Conservation (phyloP, 768 basidiomycete species). For the Boletus rufocinnamomeus region DNA sequence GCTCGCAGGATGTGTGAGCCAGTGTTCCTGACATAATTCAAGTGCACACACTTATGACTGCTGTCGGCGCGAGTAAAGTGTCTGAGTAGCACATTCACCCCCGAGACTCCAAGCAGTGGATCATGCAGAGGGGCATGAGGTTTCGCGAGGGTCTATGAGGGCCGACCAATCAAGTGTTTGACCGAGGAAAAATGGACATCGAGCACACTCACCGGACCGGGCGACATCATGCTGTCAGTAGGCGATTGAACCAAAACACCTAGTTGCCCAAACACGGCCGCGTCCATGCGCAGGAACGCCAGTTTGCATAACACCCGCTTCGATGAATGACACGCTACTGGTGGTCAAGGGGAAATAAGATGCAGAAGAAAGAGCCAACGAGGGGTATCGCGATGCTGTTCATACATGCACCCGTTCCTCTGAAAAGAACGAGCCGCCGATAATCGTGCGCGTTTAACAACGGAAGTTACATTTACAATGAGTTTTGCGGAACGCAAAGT, state of each 20-base stretch:
- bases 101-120: background rate
- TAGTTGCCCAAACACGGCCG: background rate
- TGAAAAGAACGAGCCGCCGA: background rate
- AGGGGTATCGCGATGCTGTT: background rate
- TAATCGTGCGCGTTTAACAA: background rate
- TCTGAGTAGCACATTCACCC: background rate
- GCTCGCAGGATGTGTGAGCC: too few species aligned
- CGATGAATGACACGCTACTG: background rate
- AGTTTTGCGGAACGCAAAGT: background rate
- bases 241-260: background rate
- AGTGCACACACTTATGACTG: background rate
- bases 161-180: background rate
- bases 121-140: background rate
- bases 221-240: background rate
- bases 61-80: background rate
- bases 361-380: background rate
- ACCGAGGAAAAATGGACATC: background rate
- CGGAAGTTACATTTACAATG: too few species aligned
- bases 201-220: background rate
- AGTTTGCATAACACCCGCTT: background rate
- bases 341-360: too few species aligned
- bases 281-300: too few species aligned
- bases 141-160: background rate
- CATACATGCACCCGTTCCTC: background rate
- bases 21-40: too few species aligned